Evolutionary conservation across 192 early-diverging fungal species (phyloP), one percentile per base, ranked within the genome.

Genomic region (Coemansia sp.): DNA sequence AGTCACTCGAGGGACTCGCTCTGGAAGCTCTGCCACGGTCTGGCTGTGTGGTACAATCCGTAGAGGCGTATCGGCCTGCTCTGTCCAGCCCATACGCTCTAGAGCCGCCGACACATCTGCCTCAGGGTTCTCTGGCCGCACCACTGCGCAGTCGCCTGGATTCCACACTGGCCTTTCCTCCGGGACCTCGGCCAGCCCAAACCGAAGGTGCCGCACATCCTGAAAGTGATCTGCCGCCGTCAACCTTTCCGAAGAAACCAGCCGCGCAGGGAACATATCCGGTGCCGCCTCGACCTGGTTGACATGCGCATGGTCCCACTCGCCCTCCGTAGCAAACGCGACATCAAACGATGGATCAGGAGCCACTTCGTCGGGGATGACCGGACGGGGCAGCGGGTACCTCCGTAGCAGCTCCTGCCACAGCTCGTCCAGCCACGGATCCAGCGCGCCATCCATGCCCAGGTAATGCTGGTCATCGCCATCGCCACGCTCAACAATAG

Each of bases 401-500:
- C 54, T 45, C 14, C 52, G 40, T 35, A 86, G 71, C 17, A 92
- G 48, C 5, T 55, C 66, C 16, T 64, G 48, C 92, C 92, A 98
- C 44, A 96, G 75, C 4, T 53, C 55, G 11, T 74, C 56, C 22
- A 91, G 62, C 96, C 96, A 99, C 16, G 90, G 92, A 43, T 91
- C 85, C 45, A 99, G 64, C 22, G 79, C 82, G 19, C 90, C 91
- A 54, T 98, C 95, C 13, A 87, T 30, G 6, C 96, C 96, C 51
- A 94, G 65, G 40, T 91, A 90, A 56, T 99, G 92, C 64, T 96
- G 92, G 70, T 96, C 96, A 54, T 99, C 96, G 21, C 89, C 92
- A 48, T 94, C 89, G 0, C 91, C 93, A 18, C 87, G 73, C 12
- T 54, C 46, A 21, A 84, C 50, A 7, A 99, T 38, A 11, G 84